phyloP scores from a whole-genome alignment of 2,329 filamentous ascomycete genomes.

The Aspergillus sp. region DNA sequence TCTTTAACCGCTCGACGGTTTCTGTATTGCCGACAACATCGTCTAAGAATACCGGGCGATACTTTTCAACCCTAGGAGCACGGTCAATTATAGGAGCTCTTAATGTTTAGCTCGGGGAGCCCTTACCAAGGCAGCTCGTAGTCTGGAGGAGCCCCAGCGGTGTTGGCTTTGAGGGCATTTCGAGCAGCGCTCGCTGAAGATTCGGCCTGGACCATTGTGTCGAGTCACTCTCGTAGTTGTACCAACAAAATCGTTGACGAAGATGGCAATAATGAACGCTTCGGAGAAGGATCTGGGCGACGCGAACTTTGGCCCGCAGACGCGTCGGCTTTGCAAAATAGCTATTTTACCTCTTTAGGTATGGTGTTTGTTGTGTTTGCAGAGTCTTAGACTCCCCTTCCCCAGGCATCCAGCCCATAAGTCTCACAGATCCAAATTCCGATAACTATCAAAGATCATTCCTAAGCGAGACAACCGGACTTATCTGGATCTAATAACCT shows the following conservation, averaged over 20 bases:
- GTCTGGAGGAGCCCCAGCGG: conserved; percentile 46
- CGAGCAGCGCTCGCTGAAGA: conserved; percentile 51
- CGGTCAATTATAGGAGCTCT: not conserved
- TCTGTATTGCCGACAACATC: conserved; percentile 98
- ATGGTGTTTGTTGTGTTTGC: conserved; percentile 14
- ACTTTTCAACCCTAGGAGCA: conserved; percentile 87
- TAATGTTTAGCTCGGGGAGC: not conserved
- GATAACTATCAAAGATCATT: not conserved
- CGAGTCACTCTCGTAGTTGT: not conserved
- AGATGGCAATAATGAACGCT: not conserved
- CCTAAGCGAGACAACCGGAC: not conserved
- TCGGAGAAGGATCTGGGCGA: conserved; percentile 21
- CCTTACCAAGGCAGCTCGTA: conserved; percentile 56
- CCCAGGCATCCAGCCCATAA: not conserved
- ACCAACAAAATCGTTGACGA: not conserved
- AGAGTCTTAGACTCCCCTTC: not conserved
- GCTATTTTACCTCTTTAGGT: conserved; percentile 14
- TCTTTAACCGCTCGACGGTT: conserved; percentile 95
- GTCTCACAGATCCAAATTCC: not conserved
- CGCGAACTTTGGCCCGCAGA: conserved; percentile 33
- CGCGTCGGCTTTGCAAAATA: conserved; percentile 32
- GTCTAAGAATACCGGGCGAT: conserved; percentile 90
- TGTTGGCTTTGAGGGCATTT: conserved; percentile 46
- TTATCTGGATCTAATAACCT: not conserved
- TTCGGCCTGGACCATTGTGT: conserved; percentile 51